Evolutionary conservation across 2,329 filamentous ascomycete species (phyloP).

Genomic region (Arachnomyces sp.): DNA sequence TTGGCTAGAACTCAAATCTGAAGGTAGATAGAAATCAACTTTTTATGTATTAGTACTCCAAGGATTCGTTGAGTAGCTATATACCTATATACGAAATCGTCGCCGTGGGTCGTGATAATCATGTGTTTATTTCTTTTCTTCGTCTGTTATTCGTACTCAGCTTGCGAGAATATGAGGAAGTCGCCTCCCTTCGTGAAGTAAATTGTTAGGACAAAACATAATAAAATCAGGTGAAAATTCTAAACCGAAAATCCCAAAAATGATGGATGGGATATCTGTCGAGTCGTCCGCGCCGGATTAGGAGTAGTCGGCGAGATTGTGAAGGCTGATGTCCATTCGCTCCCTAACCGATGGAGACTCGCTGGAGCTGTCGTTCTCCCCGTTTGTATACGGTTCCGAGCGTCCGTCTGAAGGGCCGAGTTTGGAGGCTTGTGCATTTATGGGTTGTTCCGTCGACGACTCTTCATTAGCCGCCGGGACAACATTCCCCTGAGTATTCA

Average conservation of each 20-base stretch:
- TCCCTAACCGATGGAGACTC: conserved; percentile 38
- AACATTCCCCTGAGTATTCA: conserved; percentile 50
- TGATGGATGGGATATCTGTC: neutral
- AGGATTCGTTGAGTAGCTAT: too few species aligned
- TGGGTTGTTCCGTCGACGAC: conserved; percentile 5
- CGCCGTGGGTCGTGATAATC: too few species aligned
- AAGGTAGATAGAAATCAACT: too few species aligned
- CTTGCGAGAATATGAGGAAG: conserved; percentile 8
- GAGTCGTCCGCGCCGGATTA: conserved; percentile 17
- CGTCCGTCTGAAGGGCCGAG: neutral
- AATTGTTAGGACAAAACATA: too few species aligned
- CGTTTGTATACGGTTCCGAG: neutral
- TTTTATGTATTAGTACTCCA: too few species aligned
- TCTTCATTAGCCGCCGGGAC: conserved; percentile 41
- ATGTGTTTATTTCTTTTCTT: conserved; percentile 12
- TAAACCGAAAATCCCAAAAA: conserved; percentile 8
- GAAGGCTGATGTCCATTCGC: conserved; percentile 55
- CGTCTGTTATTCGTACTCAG: conserved; percentile 3
- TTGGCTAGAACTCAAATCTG: too few species aligned
- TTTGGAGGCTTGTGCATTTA: neutral
- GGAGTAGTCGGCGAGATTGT: conserved; percentile 47
- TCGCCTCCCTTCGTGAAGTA: conserved; percentile 1
- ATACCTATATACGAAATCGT: too few species aligned
- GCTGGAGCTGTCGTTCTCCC: conserved; percentile 21
- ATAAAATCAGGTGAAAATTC: conserved; percentile 1